These are phyloP conservation scores for Starmerella geochares DNA, from an alignment of 805 yeast genomes.

Conservation along the genomic window DNA sequence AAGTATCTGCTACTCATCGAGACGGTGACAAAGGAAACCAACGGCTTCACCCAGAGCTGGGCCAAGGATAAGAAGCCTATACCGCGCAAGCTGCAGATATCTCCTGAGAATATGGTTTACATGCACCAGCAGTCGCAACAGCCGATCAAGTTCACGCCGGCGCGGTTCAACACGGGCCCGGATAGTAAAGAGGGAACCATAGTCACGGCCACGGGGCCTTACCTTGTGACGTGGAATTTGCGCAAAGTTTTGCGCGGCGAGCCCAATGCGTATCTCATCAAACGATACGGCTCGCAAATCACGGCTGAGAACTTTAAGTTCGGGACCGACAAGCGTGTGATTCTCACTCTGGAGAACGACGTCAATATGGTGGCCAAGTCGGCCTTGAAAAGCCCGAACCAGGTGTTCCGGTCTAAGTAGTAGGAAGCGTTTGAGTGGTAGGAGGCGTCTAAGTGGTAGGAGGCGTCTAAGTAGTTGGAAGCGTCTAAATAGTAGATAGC, in stretches of 20 bases:
- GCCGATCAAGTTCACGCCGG: slow-evolving; percentile 54
- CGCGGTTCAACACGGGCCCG: slow-evolving; percentile 66
- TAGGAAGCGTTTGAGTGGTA: neutral
- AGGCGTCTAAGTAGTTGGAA: neutral
- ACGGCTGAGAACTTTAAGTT: slow-evolving; percentile 71
- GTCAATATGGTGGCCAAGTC: slow-evolving; percentile 58
- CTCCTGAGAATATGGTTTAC: slow-evolving; percentile 61
- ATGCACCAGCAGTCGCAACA: slow-evolving; percentile 43
- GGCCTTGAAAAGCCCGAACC: slow-evolving; percentile 49
- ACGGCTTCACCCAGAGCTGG: slow-evolving; percentile 59
- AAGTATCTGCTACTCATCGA: slow-evolving; percentile 63
- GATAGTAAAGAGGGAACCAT: slow-evolving; percentile 57
- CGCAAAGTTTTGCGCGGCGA: slow-evolving; percentile 47
- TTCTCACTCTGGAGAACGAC: slow-evolving; percentile 65
- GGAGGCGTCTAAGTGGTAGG: too few species aligned
- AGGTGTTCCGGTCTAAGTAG: slow-evolving; percentile 5
- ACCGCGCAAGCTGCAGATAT: slow-evolving; percentile 55
- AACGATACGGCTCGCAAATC: slow-evolving; percentile 49
- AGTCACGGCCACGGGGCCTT: slow-evolving; percentile 72
- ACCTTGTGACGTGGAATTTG: slow-evolving; percentile 70
- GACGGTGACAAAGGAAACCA: slow-evolving; percentile 50
- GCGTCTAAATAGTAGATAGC: too few species aligned
- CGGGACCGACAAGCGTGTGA: slow-evolving; percentile 59
- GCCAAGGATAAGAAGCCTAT: slow-evolving; percentile 55
- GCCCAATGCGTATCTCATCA: slow-evolving; percentile 50